phyloP scores from a whole-genome alignment of 768 basidiomycete genomes.

The Nidularia sp. region DNA sequence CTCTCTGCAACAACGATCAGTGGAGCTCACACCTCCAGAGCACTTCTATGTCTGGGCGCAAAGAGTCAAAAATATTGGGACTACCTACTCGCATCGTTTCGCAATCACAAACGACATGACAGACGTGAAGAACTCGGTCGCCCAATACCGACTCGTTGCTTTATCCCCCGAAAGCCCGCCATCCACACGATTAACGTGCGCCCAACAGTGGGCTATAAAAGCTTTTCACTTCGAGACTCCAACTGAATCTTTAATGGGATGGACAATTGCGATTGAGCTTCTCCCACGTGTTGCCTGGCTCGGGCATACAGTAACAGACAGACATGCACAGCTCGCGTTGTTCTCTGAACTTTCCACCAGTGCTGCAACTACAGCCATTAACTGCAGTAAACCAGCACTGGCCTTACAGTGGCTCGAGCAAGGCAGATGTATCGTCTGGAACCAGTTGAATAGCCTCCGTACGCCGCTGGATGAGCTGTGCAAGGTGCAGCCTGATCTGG shows the following conservation, averaged over 20 bases:
- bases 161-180: background rate
- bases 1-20: background rate
- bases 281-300: background rate
- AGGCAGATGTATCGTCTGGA: background rate
- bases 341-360: background rate
- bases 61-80: background rate
- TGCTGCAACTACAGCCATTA: background rate
- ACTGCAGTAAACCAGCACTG: background rate
- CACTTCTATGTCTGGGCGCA: conserved; percentile 4
- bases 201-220: background rate
- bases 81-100: background rate
- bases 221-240: background rate
- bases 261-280: background rate
- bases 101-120: too few relatives aligned
- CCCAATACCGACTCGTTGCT: background rate
- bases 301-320: background rate
- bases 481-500: background rate
- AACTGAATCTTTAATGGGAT: background rate
- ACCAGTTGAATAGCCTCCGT: background rate
- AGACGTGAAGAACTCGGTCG: too few relatives aligned
- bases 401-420: background rate
- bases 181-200: background rate
- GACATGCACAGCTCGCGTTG: background rate
- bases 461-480: background rate
- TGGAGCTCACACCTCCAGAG: conserved; percentile 5